Conservation (phyloP, 257 asterid species). For the Scutellaria minor region DNA sequence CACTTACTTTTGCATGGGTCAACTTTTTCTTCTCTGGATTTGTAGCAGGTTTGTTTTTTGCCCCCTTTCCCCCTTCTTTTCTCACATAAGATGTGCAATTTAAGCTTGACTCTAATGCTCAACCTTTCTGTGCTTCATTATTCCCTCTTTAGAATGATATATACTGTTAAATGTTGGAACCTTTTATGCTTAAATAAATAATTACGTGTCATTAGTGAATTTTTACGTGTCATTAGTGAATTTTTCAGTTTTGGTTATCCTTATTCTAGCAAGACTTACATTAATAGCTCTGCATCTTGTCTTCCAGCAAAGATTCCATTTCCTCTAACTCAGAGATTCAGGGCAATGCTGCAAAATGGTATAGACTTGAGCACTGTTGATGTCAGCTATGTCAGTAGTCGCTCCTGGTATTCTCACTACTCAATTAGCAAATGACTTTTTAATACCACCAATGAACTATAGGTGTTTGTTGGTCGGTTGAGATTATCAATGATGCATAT, state of each 20-base stretch:
- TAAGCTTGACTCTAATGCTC: conserved; percentile 25
- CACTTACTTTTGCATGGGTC: conserved; percentile 96
- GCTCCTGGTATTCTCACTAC: conserved; percentile 71
- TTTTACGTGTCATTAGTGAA: neutral
- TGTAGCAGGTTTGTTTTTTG: conserved; percentile 73
- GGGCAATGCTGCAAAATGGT: conserved; percentile 93
- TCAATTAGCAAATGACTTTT: conserved; percentile 18
- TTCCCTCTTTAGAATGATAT: neutral
- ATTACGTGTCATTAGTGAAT: neutral
- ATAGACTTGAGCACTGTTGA: conserved; percentile 94
- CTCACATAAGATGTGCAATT: conserved; percentile 3
- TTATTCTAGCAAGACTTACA: conserved; percentile 31
- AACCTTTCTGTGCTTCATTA: conserved; percentile 23
- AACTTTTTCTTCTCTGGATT: conserved; percentile 98
- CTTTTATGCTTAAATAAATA: conserved; percentile 15
- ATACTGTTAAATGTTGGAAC: neutral
- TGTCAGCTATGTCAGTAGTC: conserved; percentile 97
- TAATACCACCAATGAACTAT: neutral
- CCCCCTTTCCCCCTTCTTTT: conserved; percentile 15
- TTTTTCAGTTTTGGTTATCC: conserved; percentile 19
- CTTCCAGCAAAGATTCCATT: conserved; percentile 90
- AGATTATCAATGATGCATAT: conserved; percentile 25
- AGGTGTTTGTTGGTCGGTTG: conserved; percentile 17
- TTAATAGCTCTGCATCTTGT: conserved; percentile 28
- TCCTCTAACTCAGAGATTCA: conserved; percentile 93